phyloP scores from a whole-genome alignment of 768 basidiomycete species.

The Phanerodontia chrysosporium region DNA sequence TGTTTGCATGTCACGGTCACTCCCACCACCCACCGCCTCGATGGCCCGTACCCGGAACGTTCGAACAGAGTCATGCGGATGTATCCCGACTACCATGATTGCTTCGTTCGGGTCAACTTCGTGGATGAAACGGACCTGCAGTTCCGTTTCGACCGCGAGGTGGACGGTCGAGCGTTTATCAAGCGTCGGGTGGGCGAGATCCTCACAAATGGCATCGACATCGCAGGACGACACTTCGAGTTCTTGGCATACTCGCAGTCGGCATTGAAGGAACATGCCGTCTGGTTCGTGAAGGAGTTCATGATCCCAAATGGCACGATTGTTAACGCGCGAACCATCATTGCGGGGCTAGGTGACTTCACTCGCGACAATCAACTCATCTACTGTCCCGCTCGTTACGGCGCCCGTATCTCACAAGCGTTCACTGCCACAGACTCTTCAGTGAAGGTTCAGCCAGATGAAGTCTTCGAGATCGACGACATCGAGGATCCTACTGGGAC shows the following conservation, averaged over 20 bases:
- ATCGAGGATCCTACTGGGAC: conserved; percentile 30
- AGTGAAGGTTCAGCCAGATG: conserved; percentile 35
- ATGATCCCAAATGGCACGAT: conserved; percentile 19
- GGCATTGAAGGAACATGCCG: conserved; percentile 53
- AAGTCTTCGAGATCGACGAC: conserved; percentile 42
- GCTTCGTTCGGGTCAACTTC: conserved; percentile 61
- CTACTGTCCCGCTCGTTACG: conserved; percentile 66
- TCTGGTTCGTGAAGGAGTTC: conserved; percentile 66
- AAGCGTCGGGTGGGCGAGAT: conserved; percentile 42
- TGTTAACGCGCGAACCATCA: conserved; percentile 46
- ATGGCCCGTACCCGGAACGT: conserved; percentile 54
- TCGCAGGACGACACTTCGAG: conserved; percentile 52
- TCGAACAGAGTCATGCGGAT: conserved; percentile 60
- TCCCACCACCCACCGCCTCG: conserved; percentile 48
- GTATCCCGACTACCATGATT: conserved; percentile 43
- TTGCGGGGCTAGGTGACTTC: conserved; percentile 52
- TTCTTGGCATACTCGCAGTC: conserved; percentile 76
- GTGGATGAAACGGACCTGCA: conserved; percentile 53
- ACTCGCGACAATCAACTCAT: conserved; percentile 42
- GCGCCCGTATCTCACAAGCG: conserved; percentile 66
- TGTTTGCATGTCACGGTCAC: conserved; percentile 47
- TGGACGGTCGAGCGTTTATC: conserved; percentile 50
- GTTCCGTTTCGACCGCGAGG: conserved; percentile 52
- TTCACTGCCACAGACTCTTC: conserved; percentile 73
- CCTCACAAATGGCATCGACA: conserved; percentile 40